phyloP scores from a whole-genome alignment of 495 filamentous ascomycete species.

The Aspergillus leporis region DNA sequence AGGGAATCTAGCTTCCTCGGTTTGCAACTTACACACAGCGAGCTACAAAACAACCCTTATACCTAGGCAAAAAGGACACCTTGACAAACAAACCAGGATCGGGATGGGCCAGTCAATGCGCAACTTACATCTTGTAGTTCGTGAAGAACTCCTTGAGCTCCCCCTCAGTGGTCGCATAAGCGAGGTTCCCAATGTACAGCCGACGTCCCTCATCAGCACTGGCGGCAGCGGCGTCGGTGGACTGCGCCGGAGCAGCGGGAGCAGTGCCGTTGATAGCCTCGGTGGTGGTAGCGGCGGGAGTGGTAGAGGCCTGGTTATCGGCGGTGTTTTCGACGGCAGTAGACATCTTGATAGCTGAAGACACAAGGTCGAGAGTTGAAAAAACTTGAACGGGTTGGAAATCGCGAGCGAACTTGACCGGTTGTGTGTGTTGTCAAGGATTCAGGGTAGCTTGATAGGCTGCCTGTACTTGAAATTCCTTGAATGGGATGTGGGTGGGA shows the following conservation, averaged over 20 bases:
- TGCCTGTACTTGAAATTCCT: slow-evolving; percentile 37
- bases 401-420: slow-evolving; percentile 26
- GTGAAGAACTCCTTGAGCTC: slow-evolving; percentile 99
- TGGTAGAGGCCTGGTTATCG: slow-evolving; percentile 48
- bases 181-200: slow-evolving; percentile 99
- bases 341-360: slow-evolving; percentile 57
- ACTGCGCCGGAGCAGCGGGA: slow-evolving; percentile 62
- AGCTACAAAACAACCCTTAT: not conserved
- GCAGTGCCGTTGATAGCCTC: slow-evolving; percentile 80
- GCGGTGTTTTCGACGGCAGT: slow-evolving; percentile 54
- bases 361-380: slow-evolving; percentile 33
- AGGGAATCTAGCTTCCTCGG: not conserved
- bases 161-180: slow-evolving; percentile 99
- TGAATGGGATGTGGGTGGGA: slow-evolving; percentile 5
- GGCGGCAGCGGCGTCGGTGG: slow-evolving; percentile 83
- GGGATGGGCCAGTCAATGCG: slow-evolving; percentile 7
- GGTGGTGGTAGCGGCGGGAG: slow-evolving; percentile 52
- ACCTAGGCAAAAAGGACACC: slow-evolving; percentile 3
- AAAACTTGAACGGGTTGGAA: slow-evolving; percentile 17
- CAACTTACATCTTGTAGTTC: slow-evolving; percentile 92
- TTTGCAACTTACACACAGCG: not conserved
- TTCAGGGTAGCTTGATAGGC: slow-evolving; percentile 40
- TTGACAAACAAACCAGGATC: slow-evolving; percentile 6
- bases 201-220: slow-evolving; percentile 98
- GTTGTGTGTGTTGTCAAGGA: slow-evolving; percentile 39